Base-by-base conservation (phyloP, 108 stramenopile species). In the Nitzschia putrida region DNA sequence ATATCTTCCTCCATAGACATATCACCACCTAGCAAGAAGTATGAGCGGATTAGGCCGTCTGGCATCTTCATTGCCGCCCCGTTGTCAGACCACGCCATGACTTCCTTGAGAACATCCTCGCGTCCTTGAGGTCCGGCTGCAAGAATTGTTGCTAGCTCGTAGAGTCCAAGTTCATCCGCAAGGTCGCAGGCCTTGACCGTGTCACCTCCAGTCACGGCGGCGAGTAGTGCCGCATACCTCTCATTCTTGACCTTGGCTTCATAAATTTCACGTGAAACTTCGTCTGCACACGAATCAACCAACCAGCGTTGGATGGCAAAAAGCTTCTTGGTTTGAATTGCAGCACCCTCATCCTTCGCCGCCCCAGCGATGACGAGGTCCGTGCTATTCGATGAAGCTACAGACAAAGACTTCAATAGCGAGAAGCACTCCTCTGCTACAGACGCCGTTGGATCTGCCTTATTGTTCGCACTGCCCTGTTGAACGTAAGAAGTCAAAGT, bases 151-250 rank as follows among this genome's bases (percentile, higher is more conserved):
- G 90, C 79, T 22, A 94, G 78, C 18, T 84, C 73, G 43, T 69
- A 59, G 51, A 80, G 52, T 0, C 88, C 88, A 51, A 54, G 51
- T 10, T 78, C 79, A 9, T 71, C 68, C 11, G 93, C 90, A 24
- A 91, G 58, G 34, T 75, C 70, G 18, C 78, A 79, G 22, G 93
- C 89, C 22, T 59, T 74, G 7, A 68, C 57, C 0, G 76, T 42
- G 61, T 94, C 85, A 18, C 87, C 93, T 13, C 89, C 81, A 45
- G 71, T 80, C 8, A 94, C 52, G 10, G 93, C 89, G 14, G 81
- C 81, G 57, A 89, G 84, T 45, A 94, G 69, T 24, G 93, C 81
- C 0, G 54, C 77, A 64, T 76, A 66, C 7, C 73, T 78, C 11
- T 22, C 39, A 24, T 76, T 73, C 12, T 26, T 34, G 10, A 67